phyloP scores from a whole-genome alignment of 495 filamentous ascomycete genomes.

The Tetracladium marchalianum region DNA sequence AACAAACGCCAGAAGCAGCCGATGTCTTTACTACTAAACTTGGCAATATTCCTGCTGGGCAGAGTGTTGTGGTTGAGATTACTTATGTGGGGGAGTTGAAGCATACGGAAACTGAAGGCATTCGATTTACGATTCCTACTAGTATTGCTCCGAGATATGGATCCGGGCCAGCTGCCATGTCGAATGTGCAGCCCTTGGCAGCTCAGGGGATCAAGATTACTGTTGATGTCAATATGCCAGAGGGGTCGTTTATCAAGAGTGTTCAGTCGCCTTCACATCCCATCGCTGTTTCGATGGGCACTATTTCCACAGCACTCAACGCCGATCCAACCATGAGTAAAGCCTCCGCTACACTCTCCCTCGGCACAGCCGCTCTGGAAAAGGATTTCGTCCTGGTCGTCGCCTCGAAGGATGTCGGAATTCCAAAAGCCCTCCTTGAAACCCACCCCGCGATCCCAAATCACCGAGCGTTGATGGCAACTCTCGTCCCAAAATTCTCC shows the following conservation, averaged over 20 bases:
- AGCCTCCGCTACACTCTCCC: slow-evolving; percentile 50
- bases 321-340: slow-evolving; percentile 35
- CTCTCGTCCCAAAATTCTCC: slow-evolving; percentile 55
- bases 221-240: slow-evolving; percentile 49
- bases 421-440: slow-evolving; percentile 53
- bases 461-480: slow-evolving; percentile 57
- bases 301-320: slow-evolving; percentile 32
- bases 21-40: slow-evolving; percentile 58
- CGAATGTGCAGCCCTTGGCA: slow-evolving; percentile 8
- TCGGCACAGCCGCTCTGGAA: slow-evolving; percentile 35
- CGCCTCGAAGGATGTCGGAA: slow-evolving; percentile 41
- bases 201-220: slow-evolving; percentile 43
- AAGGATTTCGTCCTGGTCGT: slow-evolving; percentile 46
- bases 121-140: slow-evolving; percentile 55
- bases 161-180: slow-evolving; percentile 23
- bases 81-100: slow-evolving; percentile 60
- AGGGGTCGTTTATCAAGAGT: slow-evolving; percentile 41
- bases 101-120: slow-evolving; percentile 52
- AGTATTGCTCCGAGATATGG: slow-evolving; percentile 56
- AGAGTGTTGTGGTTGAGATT: slow-evolving; percentile 44
- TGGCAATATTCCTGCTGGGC: slow-evolving; percentile 49
- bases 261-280: slow-evolving; percentile 60
- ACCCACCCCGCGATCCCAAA: slow-evolving; percentile 46
- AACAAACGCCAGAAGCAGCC: slow-evolving; percentile 43
- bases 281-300: slow-evolving; percentile 52